phyloP scores from a whole-genome alignment of 108 stramenopile species.

The Nitzschia inconspicua region DNA sequence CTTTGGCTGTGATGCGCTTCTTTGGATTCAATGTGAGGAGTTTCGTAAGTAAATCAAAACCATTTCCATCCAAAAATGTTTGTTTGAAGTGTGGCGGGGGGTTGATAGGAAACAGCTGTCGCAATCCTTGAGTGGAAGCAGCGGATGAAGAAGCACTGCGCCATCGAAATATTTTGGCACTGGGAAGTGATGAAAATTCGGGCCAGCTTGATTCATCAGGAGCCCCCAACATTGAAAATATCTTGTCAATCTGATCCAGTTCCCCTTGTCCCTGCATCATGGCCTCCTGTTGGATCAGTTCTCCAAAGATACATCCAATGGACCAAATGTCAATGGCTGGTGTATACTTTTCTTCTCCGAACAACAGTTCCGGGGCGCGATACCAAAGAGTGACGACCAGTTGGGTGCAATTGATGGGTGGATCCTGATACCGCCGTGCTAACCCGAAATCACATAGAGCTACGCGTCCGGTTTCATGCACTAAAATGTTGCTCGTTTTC shows the following conservation, averaged over 20 bases:
- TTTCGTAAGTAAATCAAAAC: slow-evolving; percentile 79
- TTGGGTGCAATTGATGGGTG: slow-evolving; percentile 69
- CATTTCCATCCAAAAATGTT: slow-evolving; percentile 75
- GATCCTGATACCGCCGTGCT: slow-evolving; percentile 77
- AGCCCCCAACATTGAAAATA: slow-evolving; percentile 85
- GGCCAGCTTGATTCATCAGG: slow-evolving; percentile 87
- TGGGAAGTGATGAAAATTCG: slow-evolving; percentile 61
- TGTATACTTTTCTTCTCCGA: slow-evolving; percentile 82
- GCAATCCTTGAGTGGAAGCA: slow-evolving; percentile 35
- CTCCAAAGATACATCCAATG: slow-evolving; percentile 97
- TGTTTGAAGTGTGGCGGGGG: slow-evolving; percentile 62
- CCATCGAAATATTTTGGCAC: slow-evolving; percentile 76
- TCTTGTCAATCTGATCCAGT: slow-evolving; percentile 95
- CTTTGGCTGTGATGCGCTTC: slow-evolving; percentile 81
- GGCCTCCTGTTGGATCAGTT: slow-evolving; percentile 87
- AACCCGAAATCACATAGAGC: slow-evolving; percentile 92
- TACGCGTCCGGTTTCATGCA: slow-evolving; percentile 68
- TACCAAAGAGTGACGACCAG: slow-evolving; percentile 93
- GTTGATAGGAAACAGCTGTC: slow-evolving; percentile 61
- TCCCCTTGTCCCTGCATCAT: slow-evolving; percentile 93
- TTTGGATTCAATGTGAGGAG: slow-evolving; percentile 89
- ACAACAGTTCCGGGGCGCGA: slow-evolving; percentile 85
- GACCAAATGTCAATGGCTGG: slow-evolving; percentile 93
- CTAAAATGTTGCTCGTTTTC: slow-evolving; percentile 90
- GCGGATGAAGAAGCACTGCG: slow-evolving; percentile 23